Conservation (phyloP, 2,329 filamentous ascomycete genomes). For the Penicillium brevicompactum region DNA sequence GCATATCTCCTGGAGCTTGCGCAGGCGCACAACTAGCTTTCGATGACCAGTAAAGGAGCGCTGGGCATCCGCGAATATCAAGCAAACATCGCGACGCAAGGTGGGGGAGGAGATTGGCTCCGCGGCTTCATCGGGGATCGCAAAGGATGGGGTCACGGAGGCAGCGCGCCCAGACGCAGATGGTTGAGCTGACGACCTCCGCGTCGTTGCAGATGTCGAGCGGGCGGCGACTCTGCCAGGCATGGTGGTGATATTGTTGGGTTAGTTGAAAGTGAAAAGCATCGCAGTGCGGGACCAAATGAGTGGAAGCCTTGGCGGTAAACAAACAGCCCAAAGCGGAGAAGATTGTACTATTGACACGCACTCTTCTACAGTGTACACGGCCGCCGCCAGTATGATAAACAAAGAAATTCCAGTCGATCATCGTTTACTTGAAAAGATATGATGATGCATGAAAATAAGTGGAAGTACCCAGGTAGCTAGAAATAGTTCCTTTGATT, state of each 20-base stretch:
- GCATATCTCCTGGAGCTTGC: constrained; percentile 89
- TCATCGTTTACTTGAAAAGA: too few relatives aligned
- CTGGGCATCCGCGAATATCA: constrained; percentile 79
- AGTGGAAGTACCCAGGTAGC: too few relatives aligned
- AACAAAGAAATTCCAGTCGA: too few relatives aligned
- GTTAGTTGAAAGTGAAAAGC: constrained; percentile 21
- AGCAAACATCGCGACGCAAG: constrained; percentile 72
- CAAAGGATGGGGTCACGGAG: constrained; percentile 40
- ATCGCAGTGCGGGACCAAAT: constrained; percentile 23
- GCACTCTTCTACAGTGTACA: background rate
- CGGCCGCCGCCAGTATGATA: background rate
- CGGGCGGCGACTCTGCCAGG: constrained; percentile 44
- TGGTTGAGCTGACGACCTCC: constrained; percentile 62
- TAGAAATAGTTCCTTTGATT: too few relatives aligned
- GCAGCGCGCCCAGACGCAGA: constrained; percentile 81
- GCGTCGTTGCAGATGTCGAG: constrained; percentile 39
- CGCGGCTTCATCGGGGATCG: constrained; percentile 65
- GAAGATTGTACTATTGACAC: constrained; percentile 1
- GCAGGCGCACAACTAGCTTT: constrained; percentile 82
- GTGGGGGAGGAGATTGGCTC: constrained; percentile 48
- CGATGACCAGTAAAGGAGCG: constrained; percentile 86
- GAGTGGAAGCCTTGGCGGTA: constrained; percentile 30
- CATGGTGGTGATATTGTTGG: constrained; percentile 33
- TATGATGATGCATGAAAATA: too few relatives aligned
- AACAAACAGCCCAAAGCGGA: constrained; percentile 45